A percentile compares a stretch with the other conserved stretches of the same genome.
Conservation (phyloP, 2,329 filamentous ascomycete genomes). For the Clarireedia monteithiana region DNA sequence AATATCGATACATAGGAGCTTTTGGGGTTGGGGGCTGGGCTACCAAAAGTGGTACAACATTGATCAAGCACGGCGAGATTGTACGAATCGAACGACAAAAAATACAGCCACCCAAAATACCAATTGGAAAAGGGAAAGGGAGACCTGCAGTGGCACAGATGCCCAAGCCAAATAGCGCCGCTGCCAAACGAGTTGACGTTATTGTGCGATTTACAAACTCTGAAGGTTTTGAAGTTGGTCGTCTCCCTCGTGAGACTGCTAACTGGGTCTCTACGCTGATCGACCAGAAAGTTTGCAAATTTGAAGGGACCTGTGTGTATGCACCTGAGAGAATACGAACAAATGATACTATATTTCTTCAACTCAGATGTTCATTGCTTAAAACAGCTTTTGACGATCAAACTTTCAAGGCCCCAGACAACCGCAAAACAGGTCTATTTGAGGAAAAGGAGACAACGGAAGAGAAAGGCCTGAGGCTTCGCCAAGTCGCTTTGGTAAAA, state of each 20-base stretch:
- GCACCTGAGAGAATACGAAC: constrained; percentile 77
- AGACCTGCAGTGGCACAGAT: constrained; percentile 23
- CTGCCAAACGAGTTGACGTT: constrained; percentile 67
- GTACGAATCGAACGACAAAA: constrained; percentile 83
- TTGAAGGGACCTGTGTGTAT: constrained; percentile 84
- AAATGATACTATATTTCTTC: constrained; percentile 91
- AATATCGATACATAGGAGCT: constrained; percentile 73
- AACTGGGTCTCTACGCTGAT: constrained; percentile 88
- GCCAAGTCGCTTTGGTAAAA: constrained; percentile 82
- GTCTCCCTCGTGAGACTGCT: constrained; percentile 78
- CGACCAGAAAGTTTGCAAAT: constrained; percentile 80
- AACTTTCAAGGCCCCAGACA: constrained; percentile 55
- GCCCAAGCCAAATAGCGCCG: constrained; percentile 32
- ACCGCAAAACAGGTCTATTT: constrained; percentile 66
- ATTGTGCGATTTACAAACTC: constrained; percentile 85
- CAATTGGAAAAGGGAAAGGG: constrained; percentile 39
- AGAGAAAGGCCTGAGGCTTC: constrained; percentile 73
- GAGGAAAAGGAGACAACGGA: constrained; percentile 80
- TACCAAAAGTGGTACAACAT: constrained; percentile 68
- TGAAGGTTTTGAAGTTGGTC: constrained; percentile 73
- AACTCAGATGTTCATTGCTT: constrained; percentile 71
- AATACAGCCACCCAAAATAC: constrained; percentile 49
- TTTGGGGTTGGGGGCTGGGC: constrained; percentile 92
- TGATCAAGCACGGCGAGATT: constrained; percentile 74
- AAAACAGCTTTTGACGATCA: constrained; percentile 63